A percentile compares a stretch with the other conserved stretches of the same genome.
phyloP scores from a whole-genome alignment of 2,329 filamentous ascomycete genomes.

The Phyllosticta citribraziliensis region DNA sequence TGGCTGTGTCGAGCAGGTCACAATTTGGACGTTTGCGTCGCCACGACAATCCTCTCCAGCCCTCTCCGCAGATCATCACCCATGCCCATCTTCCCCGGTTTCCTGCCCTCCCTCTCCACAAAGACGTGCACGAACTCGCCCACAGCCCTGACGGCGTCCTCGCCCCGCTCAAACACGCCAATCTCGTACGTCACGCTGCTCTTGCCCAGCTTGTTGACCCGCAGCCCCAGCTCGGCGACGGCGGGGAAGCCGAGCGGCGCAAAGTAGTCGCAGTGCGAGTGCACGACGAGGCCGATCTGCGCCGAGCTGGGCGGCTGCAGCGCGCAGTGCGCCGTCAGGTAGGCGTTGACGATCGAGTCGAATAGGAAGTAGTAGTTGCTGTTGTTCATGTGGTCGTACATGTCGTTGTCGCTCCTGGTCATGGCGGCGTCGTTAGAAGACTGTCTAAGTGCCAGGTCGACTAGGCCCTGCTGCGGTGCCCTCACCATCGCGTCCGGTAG shows the following conservation, averaged over 20 bases:
- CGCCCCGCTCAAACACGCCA: conserved; percentile 68
- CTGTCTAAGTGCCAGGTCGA: conserved; percentile 6
- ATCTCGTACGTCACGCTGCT: conserved; percentile 88
- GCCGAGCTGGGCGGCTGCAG: conserved; percentile 59
- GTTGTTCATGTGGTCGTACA: conserved; percentile 93
- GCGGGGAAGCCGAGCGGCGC: conserved; percentile 72
- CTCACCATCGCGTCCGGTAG: conserved; percentile 76
- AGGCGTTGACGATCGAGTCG: conserved; percentile 83
- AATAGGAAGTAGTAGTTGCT: conserved; percentile 79
- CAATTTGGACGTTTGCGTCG: conserved; percentile 17
- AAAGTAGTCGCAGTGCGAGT: conserved; percentile 79
- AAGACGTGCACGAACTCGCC: conserved; percentile 84
- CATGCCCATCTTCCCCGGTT: conserved; percentile 60
- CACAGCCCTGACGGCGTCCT: conserved; percentile 68
- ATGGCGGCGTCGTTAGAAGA: conserved; percentile 32
- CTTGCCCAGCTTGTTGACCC: conserved; percentile 74
- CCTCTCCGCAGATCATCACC: conserved; percentile 42
- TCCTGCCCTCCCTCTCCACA: conserved; percentile 62
- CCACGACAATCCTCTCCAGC: conserved; percentile 19
- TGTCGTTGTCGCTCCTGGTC: conserved; percentile 85
- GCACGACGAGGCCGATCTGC: conserved; percentile 76
- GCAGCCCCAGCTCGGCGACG: conserved; percentile 68
- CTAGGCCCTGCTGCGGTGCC: background rate
- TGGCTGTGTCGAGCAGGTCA: conserved; percentile 11
- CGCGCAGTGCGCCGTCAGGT: conserved; percentile 68